These are phyloP conservation scores for Roridomyces roridus DNA, from an alignment of 768 basidiomycete genomes.

Conservation along the genomic window DNA sequence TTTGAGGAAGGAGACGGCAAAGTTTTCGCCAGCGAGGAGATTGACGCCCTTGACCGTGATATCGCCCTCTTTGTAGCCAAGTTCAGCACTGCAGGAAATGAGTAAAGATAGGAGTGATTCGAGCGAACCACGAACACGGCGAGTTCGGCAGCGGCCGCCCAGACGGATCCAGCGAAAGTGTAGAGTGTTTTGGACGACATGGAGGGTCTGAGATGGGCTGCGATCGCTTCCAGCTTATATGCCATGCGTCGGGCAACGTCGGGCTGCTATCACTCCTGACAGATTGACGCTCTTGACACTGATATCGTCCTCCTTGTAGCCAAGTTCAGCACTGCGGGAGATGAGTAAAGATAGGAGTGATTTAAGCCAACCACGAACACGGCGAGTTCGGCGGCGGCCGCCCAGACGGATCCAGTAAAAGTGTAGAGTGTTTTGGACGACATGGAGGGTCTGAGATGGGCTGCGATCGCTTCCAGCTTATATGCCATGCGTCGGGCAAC, in stretches of 20 bases:
- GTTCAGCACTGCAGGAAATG: constrained; percentile 35
- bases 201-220: neutral
- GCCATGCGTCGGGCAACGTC: too few relatives aligned
- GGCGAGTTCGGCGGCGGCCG: constrained; percentile 33
- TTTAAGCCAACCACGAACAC: constrained; percentile 23
- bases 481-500: too few relatives aligned
- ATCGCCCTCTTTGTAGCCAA: constrained; percentile 43
- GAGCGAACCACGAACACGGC: constrained; percentile 26
- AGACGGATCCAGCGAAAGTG: constrained; percentile 32
- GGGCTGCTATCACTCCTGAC: too few relatives aligned
- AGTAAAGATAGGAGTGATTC: neutral
- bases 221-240: neutral
- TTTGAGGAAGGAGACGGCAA: constrained; percentile 49
- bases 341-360: neutral
- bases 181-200: constrained; percentile 35
- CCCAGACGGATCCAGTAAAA: constrained; percentile 34
- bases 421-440: constrained; percentile 32
- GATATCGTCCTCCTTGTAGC: constrained; percentile 41
- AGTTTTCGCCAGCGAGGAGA: constrained; percentile 55
- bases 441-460: constrained; percentile 9
- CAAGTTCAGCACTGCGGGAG: constrained; percentile 42
- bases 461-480: neutral
- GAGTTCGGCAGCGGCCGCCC: constrained; percentile 34
- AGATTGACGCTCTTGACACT: constrained; percentile 47
- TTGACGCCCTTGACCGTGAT: constrained; percentile 44